Evolutionary conservation across 2,329 filamentous ascomycete genomes (phyloP), one percentile per base, ranked within the genome.

Genomic region (Aureobasidium vineae): DNA sequence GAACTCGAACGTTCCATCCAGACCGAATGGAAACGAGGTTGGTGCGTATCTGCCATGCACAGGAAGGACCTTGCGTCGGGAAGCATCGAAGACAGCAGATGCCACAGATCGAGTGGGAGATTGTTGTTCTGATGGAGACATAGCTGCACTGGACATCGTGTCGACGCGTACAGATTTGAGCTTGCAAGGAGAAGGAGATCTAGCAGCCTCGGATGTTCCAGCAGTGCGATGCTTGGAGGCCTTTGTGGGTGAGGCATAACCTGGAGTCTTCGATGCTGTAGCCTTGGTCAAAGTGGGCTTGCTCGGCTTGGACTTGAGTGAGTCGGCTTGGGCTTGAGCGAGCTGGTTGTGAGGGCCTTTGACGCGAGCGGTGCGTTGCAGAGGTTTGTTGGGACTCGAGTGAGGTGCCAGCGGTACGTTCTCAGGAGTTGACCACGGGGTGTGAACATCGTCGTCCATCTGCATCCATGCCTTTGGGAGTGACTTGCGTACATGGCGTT

Each of bases 381-480:
- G 13, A 19, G 57, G 13, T 43, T 61, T 61, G 57, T 31, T 23
- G 15, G 57, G n/a, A 33, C 16, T 43, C 7, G 11, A 16, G n/a
- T 28, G 57, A 21, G 31, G 26, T 36, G n/a, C 28, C n/a, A 23
- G 5, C 13, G 41, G 8, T 3, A n/a, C 28, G 11, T 49, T 31
- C 23, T 61, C 57, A 26, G 43, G 15, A 6, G 19, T 21, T 3
- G n/a, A 4, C 1, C 23, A 43, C 3, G 15, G 5, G 8, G 43
- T 8, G 31, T 49, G 57, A 21, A 16, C 45, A 28, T 63, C 45
- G 4, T 41, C 40, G 45, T 63, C 26, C 33, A 40, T 41, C 31
- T 52, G 26, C 49, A 72, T 64, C 74, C 74, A 75, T 36, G 67
- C 70, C n/a, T 68, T 68, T 6, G 74, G 74, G 38, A 75, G 56